Evolutionary conservation across 78 protist species (phyloP).

Genomic region (Dictyostelium firmibasis): DNA sequence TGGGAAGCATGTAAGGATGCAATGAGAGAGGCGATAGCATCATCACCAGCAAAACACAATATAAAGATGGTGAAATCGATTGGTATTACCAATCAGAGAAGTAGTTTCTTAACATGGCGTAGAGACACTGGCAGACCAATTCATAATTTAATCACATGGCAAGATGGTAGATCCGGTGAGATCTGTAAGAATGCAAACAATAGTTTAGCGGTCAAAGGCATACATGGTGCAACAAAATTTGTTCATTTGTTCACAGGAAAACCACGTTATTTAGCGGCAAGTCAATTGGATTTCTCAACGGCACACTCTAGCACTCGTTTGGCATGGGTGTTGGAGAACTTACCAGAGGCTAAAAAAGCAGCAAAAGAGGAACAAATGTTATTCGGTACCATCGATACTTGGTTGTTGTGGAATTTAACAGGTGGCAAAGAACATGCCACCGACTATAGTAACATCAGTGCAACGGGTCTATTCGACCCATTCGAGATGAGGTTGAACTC

Average conservation of each 20-base stretch:
- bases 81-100: conserved; percentile 63
- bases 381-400: conserved; percentile 80
- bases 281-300: conserved; percentile 42
- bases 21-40: conserved; percentile 25
- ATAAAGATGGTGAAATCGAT: background rate
- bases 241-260: conserved; percentile 71
- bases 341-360: conserved; percentile 40
- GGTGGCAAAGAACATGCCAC: conserved; percentile 72
- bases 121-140: conserved; percentile 69
- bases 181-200: conserved; percentile 25
- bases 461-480: conserved; percentile 77
- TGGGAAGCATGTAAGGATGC: conserved; percentile 61
- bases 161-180: conserved; percentile 55
- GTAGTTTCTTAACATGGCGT: conserved; percentile 58
- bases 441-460: conserved; percentile 59
- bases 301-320: conserved; percentile 60
- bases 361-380: conserved; percentile 55
- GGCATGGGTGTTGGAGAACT: conserved; percentile 65
- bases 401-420: conserved; percentile 76
- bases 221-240: conserved; percentile 66
- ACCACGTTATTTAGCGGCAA: conserved; percentile 40
- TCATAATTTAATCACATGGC: conserved; percentile 77
- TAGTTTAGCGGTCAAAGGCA: conserved; percentile 46
- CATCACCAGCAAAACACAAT: conserved; percentile 25
- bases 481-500: conserved; percentile 65